phyloP scores from a whole-genome alignment of 345 rosid genomes.

The Eucalyptus sideroxylon region DNA sequence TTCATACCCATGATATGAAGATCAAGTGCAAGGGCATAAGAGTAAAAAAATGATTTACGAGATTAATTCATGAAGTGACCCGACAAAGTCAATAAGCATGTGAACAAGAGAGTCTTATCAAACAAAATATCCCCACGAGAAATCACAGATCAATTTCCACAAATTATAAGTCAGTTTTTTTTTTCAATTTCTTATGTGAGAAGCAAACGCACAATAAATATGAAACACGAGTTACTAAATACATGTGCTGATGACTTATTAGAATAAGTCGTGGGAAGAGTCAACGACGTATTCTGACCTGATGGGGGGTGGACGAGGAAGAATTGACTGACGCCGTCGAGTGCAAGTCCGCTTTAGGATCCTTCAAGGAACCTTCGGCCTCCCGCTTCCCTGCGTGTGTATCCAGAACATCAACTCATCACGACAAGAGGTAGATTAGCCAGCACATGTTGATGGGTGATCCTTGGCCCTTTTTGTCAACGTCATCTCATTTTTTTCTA shows the following conservation, averaged over 20 bases:
- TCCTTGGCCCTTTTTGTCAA: neutral
- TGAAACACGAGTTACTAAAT: neutral
- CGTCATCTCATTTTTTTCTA: too few relatives aligned
- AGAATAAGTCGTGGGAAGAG: neutral
- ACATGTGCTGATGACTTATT: neutral
- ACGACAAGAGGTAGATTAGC: neutral
- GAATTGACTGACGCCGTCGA: neutral
- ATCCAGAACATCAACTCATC: neutral
- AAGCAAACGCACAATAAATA: neutral
- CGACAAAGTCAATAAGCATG: too few relatives aligned
- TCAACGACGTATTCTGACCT: neutral
- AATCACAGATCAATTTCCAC: neutral
- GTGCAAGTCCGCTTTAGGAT: neutral
- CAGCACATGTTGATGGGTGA: neutral
- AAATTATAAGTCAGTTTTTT: neutral
- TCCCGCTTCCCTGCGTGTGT: neutral
- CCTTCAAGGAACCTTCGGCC: neutral
- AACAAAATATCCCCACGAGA: neutral
- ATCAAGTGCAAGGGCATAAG: too few relatives aligned
- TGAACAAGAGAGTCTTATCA: neutral
- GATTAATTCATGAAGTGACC: too few relatives aligned
- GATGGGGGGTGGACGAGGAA: neutral
- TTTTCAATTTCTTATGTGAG: neutral
- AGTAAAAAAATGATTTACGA: too few relatives aligned
- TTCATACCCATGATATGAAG: neutral